Evolutionary conservation across 2,329 filamentous ascomycete species (phyloP).

Genomic region (Fusarium armeniacum): DNA sequence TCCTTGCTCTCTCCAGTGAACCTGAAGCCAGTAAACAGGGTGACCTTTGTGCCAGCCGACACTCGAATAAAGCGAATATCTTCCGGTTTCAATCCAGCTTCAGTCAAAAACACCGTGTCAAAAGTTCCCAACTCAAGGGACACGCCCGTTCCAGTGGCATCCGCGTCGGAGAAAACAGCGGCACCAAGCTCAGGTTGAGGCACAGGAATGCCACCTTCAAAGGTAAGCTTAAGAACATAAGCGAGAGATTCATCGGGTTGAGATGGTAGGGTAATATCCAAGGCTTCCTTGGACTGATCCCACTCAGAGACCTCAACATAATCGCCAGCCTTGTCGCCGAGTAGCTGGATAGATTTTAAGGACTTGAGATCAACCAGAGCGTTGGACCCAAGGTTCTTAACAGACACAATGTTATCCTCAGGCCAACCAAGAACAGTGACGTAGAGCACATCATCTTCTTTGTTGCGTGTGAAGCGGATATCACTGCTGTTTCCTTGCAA

Average conservation of each 20-base stretch:
- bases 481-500: constrained; percentile 24
- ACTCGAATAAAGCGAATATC: constrained; percentile 9
- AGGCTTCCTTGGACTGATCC: constrained; percentile 16
- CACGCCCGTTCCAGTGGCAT: background rate
- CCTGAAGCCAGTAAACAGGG: background rate
- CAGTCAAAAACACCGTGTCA: constrained; percentile 7
- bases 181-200: constrained; percentile 8
- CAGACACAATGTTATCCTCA: background rate
- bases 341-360: constrained; percentile 8
- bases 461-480: constrained; percentile 23
- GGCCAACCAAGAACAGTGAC: constrained; percentile 24
- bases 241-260: constrained; percentile 11
- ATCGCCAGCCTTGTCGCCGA: constrained; percentile 8
- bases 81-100: constrained; percentile 4
- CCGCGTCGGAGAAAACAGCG: background rate
- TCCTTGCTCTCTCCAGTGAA: constrained; percentile 1
- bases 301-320: background rate
- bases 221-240: constrained; percentile 8
- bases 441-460: constrained; percentile 4
- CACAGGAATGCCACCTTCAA: constrained; percentile 3
- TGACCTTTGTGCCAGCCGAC: background rate
- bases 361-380: constrained; percentile 2
- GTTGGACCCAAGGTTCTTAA: constrained; percentile 3
- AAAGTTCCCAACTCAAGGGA: constrained; percentile 11
- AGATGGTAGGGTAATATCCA: constrained; percentile 5